Evolutionary conservation across 352 stramenopile genomes (phyloP), one percentile per base, ranked within the genome.

Genomic region (Phytophthora fragariae): DNA sequence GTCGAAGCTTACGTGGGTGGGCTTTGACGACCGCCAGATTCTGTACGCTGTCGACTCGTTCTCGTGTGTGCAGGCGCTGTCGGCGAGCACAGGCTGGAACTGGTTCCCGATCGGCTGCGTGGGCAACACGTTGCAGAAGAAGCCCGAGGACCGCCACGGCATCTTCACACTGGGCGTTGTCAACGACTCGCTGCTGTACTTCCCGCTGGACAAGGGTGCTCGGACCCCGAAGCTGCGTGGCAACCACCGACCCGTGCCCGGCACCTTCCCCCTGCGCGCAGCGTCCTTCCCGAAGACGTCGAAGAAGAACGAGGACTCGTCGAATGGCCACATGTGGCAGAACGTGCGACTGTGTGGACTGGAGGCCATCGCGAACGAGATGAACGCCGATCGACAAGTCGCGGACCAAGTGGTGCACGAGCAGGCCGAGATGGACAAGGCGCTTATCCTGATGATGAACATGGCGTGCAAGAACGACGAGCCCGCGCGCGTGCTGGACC

Each of bases 361-460:
- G 21, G 72, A 82, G 44, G 52, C 60, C 1, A 74, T 75, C 11
- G 81, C 72, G 0, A 82, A 86, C 33, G 79, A 86, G 10, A 46
- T 52, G 7, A 73, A 76, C 15, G 54, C 15, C 21, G 66, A 65
- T 1, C 57, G 24, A 27, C 37, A 77, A 11, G 63, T 73, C 0
- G 73, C 75, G 19, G 67, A 84, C 56, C 74, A 82, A 57, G 58
- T 89, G 5, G 81, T 94, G 2, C 75, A 80, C 1, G 85, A 93
- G 17, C 82, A 95, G 47, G 89, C 89, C 24, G 88, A 92, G 57
- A 92, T 93, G 82, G 89, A 96, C 66, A 96, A 96, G 74, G 66
- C 84, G 1, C 71, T 96, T 29, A 92, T 96, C 60, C 59, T 96
- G 10, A 92, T 94, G 77, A 92, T 96, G 85, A 93, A 96, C 65